Evolutionary conservation across 306 rosid species (phyloP).

Genomic region (Dryas octopetala): DNA sequence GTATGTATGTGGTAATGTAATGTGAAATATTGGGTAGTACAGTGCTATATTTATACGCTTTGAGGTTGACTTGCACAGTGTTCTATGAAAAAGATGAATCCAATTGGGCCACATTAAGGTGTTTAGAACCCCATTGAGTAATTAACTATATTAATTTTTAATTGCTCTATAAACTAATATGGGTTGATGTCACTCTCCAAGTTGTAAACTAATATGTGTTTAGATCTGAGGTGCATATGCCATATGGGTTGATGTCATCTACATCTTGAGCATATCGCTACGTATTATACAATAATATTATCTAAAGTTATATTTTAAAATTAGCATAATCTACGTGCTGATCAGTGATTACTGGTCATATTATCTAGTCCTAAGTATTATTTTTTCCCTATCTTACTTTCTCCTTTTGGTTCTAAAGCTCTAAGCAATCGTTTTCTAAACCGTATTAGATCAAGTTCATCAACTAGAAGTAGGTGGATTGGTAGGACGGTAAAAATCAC

Average conservation of each 20-base stretch:
- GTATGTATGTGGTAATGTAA: too few relatives aligned
- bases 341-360: neutral
- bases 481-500: too few relatives aligned
- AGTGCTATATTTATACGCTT: too few relatives aligned
- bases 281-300: neutral
- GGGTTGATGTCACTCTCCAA: neutral
- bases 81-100: neutral
- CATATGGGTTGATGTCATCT: constrained; percentile 1
- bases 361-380: neutral
- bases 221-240: neutral
- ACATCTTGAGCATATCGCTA: neutral
- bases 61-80: neutral
- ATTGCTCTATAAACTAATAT: neutral
- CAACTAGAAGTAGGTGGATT: neutral
- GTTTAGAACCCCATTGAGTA: neutral
- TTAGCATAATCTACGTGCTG: neutral
- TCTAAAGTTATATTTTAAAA: neutral
- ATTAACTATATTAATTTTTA: neutral
- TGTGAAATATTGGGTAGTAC: too few relatives aligned
- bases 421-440: neutral
- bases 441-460: neutral
- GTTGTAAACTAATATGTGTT: neutral
- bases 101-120: neutral
- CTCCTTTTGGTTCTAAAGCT: neutral
- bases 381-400: neutral